Evolutionary conservation across 1,284 basidiomycete species (phyloP).

Genomic region (Flammula alnicola): DNA sequence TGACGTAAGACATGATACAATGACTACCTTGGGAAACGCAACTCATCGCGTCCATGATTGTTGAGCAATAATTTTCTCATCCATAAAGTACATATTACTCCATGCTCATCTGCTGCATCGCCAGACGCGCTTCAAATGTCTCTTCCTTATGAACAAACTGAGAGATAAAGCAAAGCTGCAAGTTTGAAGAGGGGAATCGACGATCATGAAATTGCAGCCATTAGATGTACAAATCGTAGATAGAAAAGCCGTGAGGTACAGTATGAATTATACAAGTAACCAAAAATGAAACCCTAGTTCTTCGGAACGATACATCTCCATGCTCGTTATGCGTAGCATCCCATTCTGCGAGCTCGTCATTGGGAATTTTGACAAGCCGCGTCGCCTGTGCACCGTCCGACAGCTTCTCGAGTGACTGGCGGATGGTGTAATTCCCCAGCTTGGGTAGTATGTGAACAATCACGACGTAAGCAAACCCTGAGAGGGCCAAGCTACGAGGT

Average conservation of each 20-base stretch:
- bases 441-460: conserved; percentile 34
- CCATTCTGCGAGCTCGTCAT: conserved; percentile 35
- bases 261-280: not conserved
- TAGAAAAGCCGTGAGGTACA: not conserved
- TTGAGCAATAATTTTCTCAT: too few relatives aligned
- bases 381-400: conserved; percentile 37
- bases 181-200: too few relatives aligned
- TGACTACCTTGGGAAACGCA: too few relatives aligned
- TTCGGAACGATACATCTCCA: conserved; percentile 26
- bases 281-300: not conserved
- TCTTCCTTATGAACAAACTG: too few relatives aligned
- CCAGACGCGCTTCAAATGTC: too few relatives aligned
- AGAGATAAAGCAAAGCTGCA: too few relatives aligned
- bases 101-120: too few relatives aligned
- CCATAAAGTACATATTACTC: too few relatives aligned
- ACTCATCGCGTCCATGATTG: too few relatives aligned
- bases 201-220: too few relatives aligned
- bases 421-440: conserved; percentile 32
- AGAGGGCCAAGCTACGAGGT: conserved; percentile 29
- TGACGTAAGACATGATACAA: too few relatives aligned
- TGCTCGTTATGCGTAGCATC: conserved; percentile 39
- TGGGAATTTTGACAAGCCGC: conserved; percentile 35
- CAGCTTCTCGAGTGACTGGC: conserved; percentile 33
- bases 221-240: too few relatives aligned
- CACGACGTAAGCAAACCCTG: conserved; percentile 30